A percentile compares a stretch with the other conserved stretches of the same genome.
Conservation (phyloP, 2,329 filamentous ascomycete genomes). For the Botrytis sinoallii region DNA sequence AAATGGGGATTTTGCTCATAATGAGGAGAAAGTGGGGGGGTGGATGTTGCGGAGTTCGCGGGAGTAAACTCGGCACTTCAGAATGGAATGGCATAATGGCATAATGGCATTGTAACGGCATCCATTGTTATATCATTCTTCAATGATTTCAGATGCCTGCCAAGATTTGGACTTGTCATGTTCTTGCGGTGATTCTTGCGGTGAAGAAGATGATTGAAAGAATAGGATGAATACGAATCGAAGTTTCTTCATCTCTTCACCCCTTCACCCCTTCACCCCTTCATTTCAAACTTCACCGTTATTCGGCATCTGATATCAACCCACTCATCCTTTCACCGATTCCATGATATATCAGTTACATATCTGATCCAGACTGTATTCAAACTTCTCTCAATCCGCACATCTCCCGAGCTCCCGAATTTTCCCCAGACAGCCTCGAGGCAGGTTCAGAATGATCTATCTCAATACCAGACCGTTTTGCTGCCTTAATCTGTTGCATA, state of each 20-base stretch:
- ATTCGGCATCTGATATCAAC: neutral
- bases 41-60: slow-evolving; percentile 13
- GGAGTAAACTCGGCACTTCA: neutral
- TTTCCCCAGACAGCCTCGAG: neutral
- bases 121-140: neutral
- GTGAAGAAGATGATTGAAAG: neutral
- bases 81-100: neutral
- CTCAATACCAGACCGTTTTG: neutral
- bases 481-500: neutral
- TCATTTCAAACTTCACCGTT: neutral
- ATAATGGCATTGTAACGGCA: neutral
- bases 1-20: neutral
- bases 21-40: neutral
- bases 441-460: neutral
- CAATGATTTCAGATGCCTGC: neutral
- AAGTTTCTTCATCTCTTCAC: neutral
- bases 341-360: neutral
- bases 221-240: neutral
- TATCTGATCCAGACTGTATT: neutral
- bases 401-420: neutral
- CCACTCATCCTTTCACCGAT: neutral
- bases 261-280: neutral
- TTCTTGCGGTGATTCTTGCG: neutral
- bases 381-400: neutral
- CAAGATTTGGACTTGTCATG: neutral